Percentiles rank a stretch among this genome's conserved stretches.
Conservation (phyloP, 495 filamentous ascomycete species). For the Neurospora cerealis region DNA sequence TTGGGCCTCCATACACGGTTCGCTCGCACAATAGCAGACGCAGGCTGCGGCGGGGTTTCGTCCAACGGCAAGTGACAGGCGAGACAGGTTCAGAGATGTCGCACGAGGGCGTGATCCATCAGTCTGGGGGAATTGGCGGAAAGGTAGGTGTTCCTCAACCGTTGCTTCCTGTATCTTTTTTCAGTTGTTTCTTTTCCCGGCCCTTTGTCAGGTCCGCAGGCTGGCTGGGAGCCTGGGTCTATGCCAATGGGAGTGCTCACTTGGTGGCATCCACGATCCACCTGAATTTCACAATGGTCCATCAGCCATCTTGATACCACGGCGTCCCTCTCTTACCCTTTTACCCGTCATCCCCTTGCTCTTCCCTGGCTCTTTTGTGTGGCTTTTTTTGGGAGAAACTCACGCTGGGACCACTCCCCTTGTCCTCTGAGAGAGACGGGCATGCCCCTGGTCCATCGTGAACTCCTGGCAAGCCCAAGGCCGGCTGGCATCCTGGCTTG, state of each 20-base stretch:
- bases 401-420: background rate
- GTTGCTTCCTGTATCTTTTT: background rate
- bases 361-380: background rate
- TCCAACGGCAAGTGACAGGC: slow-evolving; percentile 22
- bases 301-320: background rate
- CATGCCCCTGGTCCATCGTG: background rate
- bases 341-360: background rate
- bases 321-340: background rate
- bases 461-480: background rate
- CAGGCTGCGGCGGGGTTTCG: slow-evolving; percentile 7
- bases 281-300: background rate
- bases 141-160: background rate
- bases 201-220: background rate
- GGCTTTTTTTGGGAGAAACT: background rate
- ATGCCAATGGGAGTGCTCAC: background rate
- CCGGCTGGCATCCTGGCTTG: background rate
- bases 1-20: background rate
- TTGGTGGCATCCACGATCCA: background rate
- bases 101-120: slow-evolving; percentile 7
- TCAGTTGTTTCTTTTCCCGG: background rate
- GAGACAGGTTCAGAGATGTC: slow-evolving; percentile 4
- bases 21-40: background rate
- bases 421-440: background rate
- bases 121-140: slow-evolving; percentile 9
- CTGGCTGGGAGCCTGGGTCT: background rate